Conservation (phyloP, 768 basidiomycete species). For the Daedaleopsis nitida region DNA sequence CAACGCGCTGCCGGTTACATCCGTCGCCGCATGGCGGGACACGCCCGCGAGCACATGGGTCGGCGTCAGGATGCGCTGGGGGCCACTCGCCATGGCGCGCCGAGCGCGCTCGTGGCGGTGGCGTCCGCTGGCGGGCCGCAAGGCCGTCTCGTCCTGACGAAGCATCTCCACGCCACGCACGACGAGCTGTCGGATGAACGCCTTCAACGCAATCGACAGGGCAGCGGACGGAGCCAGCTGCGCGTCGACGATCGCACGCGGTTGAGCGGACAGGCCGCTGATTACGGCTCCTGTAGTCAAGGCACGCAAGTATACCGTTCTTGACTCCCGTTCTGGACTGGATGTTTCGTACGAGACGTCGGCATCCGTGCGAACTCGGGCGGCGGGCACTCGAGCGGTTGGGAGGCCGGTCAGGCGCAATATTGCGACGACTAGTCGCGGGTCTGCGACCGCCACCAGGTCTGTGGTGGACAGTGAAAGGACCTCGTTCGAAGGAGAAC, state of each 20-base stretch:
- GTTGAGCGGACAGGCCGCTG: background rate
- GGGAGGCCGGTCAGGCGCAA: slow-evolving; percentile 13
- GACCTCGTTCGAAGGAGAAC: background rate
- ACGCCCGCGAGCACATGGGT: slow-evolving; percentile 44
- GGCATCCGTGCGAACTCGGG: background rate
- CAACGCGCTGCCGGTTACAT: slow-evolving; percentile 22
- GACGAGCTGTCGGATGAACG: slow-evolving; percentile 37
- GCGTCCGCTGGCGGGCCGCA: slow-evolving; percentile 3
- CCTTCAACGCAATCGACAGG: slow-evolving; percentile 35
- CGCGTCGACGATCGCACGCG: slow-evolving; percentile 24
- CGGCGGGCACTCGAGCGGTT: background rate
- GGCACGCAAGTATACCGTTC: background rate
- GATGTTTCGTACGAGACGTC: background rate
- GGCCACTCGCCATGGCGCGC: background rate
- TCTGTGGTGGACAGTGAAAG: slow-evolving; percentile 11
- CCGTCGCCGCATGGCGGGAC: slow-evolving; percentile 10
- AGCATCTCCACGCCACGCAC: slow-evolving; percentile 35
- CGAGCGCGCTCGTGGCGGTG: slow-evolving; percentile 21
- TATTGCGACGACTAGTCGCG: slow-evolving; percentile 28
- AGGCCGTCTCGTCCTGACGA: slow-evolving; percentile 34
- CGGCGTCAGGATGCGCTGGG: slow-evolving; percentile 38
- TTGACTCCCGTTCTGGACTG: background rate
- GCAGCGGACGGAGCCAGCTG: slow-evolving; percentile 39
- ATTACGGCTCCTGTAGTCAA: background rate
- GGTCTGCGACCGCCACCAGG: slow-evolving; percentile 31